Evolutionary conservation across 75 land plant genomes (phyloP).

Genomic region (Picea sitchensis): DNA sequence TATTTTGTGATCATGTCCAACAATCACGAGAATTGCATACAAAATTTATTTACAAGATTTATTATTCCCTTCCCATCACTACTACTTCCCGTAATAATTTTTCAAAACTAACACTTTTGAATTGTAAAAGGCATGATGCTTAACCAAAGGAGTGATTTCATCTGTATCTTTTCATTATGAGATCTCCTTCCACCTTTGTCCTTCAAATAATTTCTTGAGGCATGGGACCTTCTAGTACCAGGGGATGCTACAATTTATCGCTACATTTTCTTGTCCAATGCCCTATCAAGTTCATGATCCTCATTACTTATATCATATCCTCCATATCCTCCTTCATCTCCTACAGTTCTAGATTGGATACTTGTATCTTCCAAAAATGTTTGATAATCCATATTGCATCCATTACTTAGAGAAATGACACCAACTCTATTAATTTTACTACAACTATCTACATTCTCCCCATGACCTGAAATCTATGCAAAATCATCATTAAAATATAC

Average conservation of each 20-base stretch:
- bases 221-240: constrained; percentile 25
- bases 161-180: constrained; percentile 50
- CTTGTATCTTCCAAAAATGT: not conserved
- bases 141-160: constrained; percentile 50
- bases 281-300: constrained; percentile 31
- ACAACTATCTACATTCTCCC: not conserved
- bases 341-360: not conserved
- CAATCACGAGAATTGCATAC: no score
- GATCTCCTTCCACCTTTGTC: constrained; percentile 87
- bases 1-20: no score
- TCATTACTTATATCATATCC: constrained; percentile 15
- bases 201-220: constrained; percentile 79
- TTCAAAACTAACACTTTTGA: no score
- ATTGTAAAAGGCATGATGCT: not conserved
- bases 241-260: constrained; percentile 63
- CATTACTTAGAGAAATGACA: not conserved
- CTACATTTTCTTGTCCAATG: constrained; percentile 58
- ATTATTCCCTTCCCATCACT: no score
- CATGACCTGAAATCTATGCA: not conserved
- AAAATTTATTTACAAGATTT: no score
- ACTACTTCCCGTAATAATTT: no score
- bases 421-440: not conserved
- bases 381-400: not conserved
- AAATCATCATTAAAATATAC: not conserved
- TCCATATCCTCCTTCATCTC: constrained; percentile 12